phyloP scores from a whole-genome alignment of 2,329 filamentous ascomycete genomes.

The Neurospora sp. region DNA sequence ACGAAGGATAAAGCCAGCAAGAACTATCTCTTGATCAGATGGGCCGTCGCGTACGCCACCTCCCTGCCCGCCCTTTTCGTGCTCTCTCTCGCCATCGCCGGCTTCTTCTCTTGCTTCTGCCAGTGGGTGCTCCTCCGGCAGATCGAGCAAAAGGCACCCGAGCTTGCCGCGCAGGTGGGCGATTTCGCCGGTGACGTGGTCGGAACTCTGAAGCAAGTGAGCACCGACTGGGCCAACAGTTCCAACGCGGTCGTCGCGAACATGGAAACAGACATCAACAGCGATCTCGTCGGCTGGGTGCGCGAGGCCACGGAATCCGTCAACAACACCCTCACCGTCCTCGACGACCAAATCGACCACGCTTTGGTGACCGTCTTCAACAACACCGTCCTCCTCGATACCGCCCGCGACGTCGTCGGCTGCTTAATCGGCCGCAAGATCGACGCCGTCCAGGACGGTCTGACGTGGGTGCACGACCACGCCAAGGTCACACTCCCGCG shows the following conservation, averaged over 20 bases:
- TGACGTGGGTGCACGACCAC: constrained; percentile 90
- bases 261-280: constrained; percentile 59
- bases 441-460: constrained; percentile 69
- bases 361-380: constrained; percentile 72
- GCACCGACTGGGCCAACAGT: constrained; percentile 63
- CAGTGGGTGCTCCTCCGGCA: constrained; percentile 69
- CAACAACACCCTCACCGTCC: constrained; percentile 75
- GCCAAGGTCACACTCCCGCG: constrained; percentile 73
- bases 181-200: constrained; percentile 74
- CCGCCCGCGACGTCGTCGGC: constrained; percentile 69
- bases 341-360: constrained; percentile 67
- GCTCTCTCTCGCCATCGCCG: constrained; percentile 70
- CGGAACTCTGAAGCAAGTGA: constrained; percentile 60
- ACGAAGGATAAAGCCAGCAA: constrained; percentile 33
- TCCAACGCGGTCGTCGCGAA: constrained; percentile 60
- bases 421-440: constrained; percentile 88
- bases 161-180: constrained; percentile 63
- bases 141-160: constrained; percentile 68
- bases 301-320: constrained; percentile 72
- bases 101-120: constrained; percentile 72
- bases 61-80: constrained; percentile 79
- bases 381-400: constrained; percentile 67
- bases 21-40: constrained; percentile 65
- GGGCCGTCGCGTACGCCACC: constrained; percentile 81
- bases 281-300: constrained; percentile 80